Base-by-base conservation (phyloP, 2,329 filamentous ascomycete species). In the Neonectria coccinea region DNA sequence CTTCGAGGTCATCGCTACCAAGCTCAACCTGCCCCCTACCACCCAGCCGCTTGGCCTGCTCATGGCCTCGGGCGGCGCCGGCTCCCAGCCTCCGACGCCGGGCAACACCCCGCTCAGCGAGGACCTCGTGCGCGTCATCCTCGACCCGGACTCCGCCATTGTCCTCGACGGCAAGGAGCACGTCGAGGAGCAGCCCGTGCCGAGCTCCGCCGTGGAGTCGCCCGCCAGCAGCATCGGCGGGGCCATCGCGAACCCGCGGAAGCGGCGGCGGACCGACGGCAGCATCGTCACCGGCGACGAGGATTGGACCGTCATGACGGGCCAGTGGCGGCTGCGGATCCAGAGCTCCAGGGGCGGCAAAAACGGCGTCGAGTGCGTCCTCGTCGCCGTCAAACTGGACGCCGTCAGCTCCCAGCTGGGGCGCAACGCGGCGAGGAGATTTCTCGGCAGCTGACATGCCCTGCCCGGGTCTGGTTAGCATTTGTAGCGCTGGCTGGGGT, bases 1-100 rank as follows among this genome's bases (percentile, higher is more conserved):
- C 6, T 88, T 97, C 68, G 90, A 93, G 71, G 90, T 97, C 9
- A 85, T 97, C n/a, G 88, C 91, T 2, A 90, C 90, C 36, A 97
- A 95, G 77, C 86, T 96, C 70, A 91, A 90, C 67, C 78, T 94
- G 6, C 88, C 91, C 11, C 81, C 82, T 0, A 85, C 84, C 0
- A 84, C 83, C 0, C 83, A 86, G 63, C 88, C 91, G 0, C 78
- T 92, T 1, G 90, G 91, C 8, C 79, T 92, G 41, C 83, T 92
- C 76, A 90, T 92, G 86, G 81, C 86, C 52, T 83, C 86, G 4
- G 89, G 88, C n/a, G 89, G 86, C 11, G 85, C 86, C 7, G 82
- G 82, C 47, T 87, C 84, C 63, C 87, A 89, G 71, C 86, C 89
- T 0, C 83, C 88, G 1, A 89, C 87, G 20, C 91, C 91, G 0